Evolutionary conservation across 441 rosid genomes (phyloP).

Genomic region (Croton laevigatus): DNA sequence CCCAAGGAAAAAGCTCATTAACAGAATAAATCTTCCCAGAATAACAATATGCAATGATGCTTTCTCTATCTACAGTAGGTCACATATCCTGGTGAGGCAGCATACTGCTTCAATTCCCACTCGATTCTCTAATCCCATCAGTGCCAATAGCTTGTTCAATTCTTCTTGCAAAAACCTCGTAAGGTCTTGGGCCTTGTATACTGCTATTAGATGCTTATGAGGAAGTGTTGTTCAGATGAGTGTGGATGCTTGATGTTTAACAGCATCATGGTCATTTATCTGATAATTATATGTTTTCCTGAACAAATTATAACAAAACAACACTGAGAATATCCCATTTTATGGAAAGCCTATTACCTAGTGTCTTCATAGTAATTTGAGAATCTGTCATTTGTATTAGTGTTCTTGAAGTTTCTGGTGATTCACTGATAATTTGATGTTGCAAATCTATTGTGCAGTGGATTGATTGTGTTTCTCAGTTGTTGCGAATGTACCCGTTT

Average conservation of each 20-base stretch:
- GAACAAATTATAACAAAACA: background rate
- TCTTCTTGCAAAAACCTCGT: no score
- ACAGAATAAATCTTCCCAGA: no score
- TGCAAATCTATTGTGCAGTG: conserved; percentile 64
- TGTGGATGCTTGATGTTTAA: background rate
- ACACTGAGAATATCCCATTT: background rate
- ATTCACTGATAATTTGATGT: conserved; percentile 16
- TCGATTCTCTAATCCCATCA: no score
- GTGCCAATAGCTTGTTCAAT: no score
- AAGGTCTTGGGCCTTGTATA: no score
- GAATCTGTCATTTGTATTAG: background rate
- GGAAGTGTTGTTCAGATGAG: background rate
- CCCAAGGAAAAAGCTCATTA: no score
- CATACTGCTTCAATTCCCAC: no score
- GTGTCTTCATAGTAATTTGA: background rate
- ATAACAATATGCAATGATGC: no score
- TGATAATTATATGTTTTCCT: background rate
- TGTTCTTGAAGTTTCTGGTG: background rate
- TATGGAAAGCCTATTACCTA: background rate
- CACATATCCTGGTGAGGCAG: no score
- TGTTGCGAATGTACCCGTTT: conserved; percentile 91
- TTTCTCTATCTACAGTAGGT: no score
- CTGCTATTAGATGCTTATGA: background rate
- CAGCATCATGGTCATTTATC: background rate
- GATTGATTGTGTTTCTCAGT: conserved; percentile 95